Percentiles rank a stretch among this genome's conserved stretches.
These are phyloP conservation scores for Lophium mytilinum DNA, from an alignment of 495 filamentous ascomycete genomes.

Conservation along the genomic window DNA sequence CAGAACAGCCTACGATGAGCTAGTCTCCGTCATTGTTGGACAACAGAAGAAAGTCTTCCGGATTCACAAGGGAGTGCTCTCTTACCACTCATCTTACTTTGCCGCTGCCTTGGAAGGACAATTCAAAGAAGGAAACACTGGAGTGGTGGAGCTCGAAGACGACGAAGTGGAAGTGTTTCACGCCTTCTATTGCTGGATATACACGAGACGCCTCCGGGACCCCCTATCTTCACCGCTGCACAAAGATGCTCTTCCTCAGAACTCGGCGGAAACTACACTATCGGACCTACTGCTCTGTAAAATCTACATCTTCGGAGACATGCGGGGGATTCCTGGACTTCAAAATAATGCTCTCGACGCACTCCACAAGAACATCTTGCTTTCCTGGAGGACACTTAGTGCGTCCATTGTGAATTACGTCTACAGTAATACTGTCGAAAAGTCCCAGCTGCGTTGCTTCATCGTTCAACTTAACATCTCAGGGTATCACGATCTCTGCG, in stretches of 20 bases:
- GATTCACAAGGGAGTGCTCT: slow-evolving; percentile 36
- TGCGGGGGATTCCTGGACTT: not conserved
- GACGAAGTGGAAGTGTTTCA: slow-evolving; percentile 34
- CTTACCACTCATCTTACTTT: slow-evolving; percentile 38
- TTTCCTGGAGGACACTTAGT: no score
- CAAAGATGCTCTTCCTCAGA: not conserved
- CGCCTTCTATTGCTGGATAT: slow-evolving; percentile 39
- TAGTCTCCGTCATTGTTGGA: slow-evolving; percentile 23
- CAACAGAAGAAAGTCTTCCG: slow-evolving; percentile 24
- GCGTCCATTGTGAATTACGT: no score
- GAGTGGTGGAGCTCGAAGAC: slow-evolving; percentile 32
- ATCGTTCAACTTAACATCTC: no score
- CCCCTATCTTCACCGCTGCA: not conserved
- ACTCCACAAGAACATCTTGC: no score
- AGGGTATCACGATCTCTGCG: no score
- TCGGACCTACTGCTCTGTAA: not conserved
- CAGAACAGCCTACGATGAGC: no score
- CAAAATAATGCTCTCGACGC: not conserved
- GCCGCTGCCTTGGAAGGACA: slow-evolving; percentile 37
- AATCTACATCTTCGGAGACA: slow-evolving; percentile 2
- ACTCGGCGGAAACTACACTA: not conserved
- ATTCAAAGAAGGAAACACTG: slow-evolving; percentile 34
- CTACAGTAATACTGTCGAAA: no score
- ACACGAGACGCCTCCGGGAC: slow-evolving; percentile 7
- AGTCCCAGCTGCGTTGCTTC: no score